phyloP scores from a whole-genome alignment of 2,329 filamentous ascomycete genomes.

The Neurospora sp. region DNA sequence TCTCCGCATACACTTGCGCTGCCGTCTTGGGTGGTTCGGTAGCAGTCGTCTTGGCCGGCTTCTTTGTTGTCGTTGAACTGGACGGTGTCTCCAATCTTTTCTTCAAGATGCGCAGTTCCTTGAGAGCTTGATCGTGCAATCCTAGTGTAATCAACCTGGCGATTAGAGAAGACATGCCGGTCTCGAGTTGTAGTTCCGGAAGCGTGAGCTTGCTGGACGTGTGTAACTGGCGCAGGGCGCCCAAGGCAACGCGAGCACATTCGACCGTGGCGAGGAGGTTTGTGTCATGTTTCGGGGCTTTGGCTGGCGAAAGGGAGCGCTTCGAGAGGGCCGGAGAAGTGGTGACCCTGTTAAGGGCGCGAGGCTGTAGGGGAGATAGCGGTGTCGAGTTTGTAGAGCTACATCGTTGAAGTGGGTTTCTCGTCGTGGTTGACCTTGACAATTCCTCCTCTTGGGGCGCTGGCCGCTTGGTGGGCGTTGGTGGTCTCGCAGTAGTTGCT shows the following conservation, averaged over 20 bases:
- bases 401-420: slow-evolving; percentile 38
- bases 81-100: slow-evolving; percentile 41
- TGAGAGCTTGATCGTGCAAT: slow-evolving; percentile 57
- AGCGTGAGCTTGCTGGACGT: slow-evolving; percentile 41
- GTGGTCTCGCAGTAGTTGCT: slow-evolving; percentile 24
- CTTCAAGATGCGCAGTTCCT: slow-evolving; percentile 59
- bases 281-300: slow-evolving; percentile 23
- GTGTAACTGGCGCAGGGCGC: slow-evolving; percentile 50
- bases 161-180: slow-evolving; percentile 59
- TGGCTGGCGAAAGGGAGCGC: slow-evolving; percentile 19
- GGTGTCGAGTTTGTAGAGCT: slow-evolving; percentile 38
- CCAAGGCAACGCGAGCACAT: slow-evolving; percentile 59
- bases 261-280: slow-evolving; percentile 51
- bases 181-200: slow-evolving; percentile 60
- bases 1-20: slow-evolving; percentile 40
- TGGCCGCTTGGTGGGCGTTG: slow-evolving; percentile 21
- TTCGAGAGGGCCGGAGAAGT: slow-evolving; percentile 39
- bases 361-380: slow-evolving; percentile 50
- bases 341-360: slow-evolving; percentile 48
- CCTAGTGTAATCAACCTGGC: slow-evolving; percentile 55
- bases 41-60: slow-evolving; percentile 21
- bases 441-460: slow-evolving; percentile 27
- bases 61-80: slow-evolving; percentile 19
- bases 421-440: slow-evolving; percentile 26
- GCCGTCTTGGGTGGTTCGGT: slow-evolving; percentile 24